A percentile compares a stretch with the other conserved stretches of the same genome.
Conservation (phyloP, 306 rosid species). For the Vigna nakashimae region DNA sequence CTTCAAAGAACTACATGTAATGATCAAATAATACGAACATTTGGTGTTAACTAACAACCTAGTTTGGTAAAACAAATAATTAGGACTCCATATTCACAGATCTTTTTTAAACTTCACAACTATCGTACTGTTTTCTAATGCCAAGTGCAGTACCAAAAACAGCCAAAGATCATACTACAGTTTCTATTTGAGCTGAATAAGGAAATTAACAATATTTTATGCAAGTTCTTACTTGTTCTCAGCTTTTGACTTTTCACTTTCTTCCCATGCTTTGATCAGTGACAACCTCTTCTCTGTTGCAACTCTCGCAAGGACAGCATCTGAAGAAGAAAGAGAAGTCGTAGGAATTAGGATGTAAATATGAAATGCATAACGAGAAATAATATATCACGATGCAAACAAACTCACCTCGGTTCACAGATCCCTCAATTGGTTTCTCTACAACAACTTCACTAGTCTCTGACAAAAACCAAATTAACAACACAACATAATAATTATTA, state of each 20-base stretch:
- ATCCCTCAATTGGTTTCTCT: conserved; percentile 65
- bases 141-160: background rate
- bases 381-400: background rate
- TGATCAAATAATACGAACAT: conserved; percentile 14
- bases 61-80: background rate
- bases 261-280: conserved; percentile 64
- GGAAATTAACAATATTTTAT: background rate
- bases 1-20: background rate
- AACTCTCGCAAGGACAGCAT: conserved; percentile 57
- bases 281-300: conserved; percentile 57
- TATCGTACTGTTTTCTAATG: background rate
- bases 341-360: background rate
- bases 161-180: background rate
- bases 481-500: conserved; percentile 17
- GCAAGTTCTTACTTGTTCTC: conserved; percentile 56
- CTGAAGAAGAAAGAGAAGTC: conserved; percentile 47
- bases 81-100: background rate
- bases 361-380: conserved; percentile 10
- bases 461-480: conserved; percentile 43
- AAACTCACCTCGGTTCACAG: conserved; percentile 70
- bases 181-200: background rate
- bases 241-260: conserved; percentile 57
- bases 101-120: background rate
- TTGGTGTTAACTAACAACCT: background rate
- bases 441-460: conserved; percentile 58